phyloP scores from a whole-genome alignment of 352 stramenopile genomes.

The Phytophthora vignae region DNA sequence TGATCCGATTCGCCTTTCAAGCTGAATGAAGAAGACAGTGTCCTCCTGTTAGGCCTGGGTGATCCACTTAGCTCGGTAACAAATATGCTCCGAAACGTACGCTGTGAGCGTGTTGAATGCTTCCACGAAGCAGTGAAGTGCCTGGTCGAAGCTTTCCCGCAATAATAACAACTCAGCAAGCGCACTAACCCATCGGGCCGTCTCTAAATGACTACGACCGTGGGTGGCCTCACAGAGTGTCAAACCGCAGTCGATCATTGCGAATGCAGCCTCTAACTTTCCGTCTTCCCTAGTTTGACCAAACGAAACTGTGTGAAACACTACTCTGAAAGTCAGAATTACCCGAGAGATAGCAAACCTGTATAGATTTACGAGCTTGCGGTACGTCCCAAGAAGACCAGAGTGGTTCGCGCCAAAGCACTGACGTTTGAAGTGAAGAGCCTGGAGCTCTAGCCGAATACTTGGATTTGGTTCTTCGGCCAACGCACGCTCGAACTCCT shows the following conservation, averaged over 20 bases:
- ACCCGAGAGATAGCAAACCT: conserved; percentile 25
- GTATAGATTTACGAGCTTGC: conserved; percentile 55
- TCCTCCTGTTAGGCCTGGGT: not conserved
- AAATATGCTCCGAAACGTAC: conserved; percentile 32
- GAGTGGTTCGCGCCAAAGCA: conserved; percentile 43
- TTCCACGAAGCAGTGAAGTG: conserved; percentile 46
- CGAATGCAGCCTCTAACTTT: conserved; percentile 39
- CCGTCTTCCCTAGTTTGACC: conserved; percentile 23
- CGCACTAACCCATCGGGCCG: conserved; percentile 57
- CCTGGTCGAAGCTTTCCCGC: conserved; percentile 36
- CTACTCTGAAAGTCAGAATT: not conserved
- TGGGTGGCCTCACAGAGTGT: conserved; percentile 52
- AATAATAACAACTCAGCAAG: conserved; percentile 50
- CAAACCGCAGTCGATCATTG: conserved; percentile 48
- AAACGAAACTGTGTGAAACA: not conserved
- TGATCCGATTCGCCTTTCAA: conserved; percentile 46
- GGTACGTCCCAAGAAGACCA: conserved; percentile 45
- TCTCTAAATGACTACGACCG: conserved; percentile 42
- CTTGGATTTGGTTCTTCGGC: conserved; percentile 39
- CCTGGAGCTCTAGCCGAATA: conserved; percentile 60
- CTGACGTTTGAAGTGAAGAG: conserved; percentile 57
- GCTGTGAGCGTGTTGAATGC: conserved; percentile 36
- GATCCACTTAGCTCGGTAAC: no score
- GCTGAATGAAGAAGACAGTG: conserved; percentile 8
- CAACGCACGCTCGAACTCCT: conserved; percentile 26